phyloP scores from a whole-genome alignment of 352 stramenopile species.

The Phytophthora idaei region DNA sequence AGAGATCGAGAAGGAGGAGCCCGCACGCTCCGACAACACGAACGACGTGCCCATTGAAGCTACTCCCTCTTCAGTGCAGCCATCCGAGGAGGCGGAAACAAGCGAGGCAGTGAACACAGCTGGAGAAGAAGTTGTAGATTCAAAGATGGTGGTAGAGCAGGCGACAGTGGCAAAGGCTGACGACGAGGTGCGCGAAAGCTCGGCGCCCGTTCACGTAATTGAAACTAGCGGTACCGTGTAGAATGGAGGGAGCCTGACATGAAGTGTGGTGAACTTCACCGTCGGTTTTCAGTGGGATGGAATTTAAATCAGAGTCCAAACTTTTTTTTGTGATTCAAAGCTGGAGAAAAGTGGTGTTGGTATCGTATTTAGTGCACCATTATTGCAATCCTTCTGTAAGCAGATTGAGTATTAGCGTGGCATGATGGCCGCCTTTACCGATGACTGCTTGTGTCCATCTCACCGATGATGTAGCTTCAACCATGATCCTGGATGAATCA shows the following conservation, averaged over 20 bases:
- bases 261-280: background rate
- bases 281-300: constrained; percentile 1
- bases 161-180: constrained; percentile 10
- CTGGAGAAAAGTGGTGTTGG: background rate
- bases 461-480: constrained; percentile 14
- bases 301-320: constrained; percentile 22
- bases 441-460: constrained; percentile 30
- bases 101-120: constrained; percentile 7
- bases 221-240: background rate
- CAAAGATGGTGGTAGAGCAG: background rate
- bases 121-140: background rate
- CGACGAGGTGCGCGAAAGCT: constrained; percentile 31
- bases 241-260: background rate
- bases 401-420: constrained; percentile 11
- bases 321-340: background rate
- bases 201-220: background rate
- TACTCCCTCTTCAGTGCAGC: constrained; percentile 6
- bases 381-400: too few species aligned
- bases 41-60: background rate
- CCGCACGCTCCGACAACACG: background rate
- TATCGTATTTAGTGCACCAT: too few species aligned
- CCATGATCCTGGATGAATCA: background rate
- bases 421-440: constrained; percentile 14
- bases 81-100: constrained; percentile 18
- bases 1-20: constrained; percentile 1